Evolutionary conservation across 208 protist species (phyloP).

Genomic region (Blastocrithidia nonstop): DNA sequence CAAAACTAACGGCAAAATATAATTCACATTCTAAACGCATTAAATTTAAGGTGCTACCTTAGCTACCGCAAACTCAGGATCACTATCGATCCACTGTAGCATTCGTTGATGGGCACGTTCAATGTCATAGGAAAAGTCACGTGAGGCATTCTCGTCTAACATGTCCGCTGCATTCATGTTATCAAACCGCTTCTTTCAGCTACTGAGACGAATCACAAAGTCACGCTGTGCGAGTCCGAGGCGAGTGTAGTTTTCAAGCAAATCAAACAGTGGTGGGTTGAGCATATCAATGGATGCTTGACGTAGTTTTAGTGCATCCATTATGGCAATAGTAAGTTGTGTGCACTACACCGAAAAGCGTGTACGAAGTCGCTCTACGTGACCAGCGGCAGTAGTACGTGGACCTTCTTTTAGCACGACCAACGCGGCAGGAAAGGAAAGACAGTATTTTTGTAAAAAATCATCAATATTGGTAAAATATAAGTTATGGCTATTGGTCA

Average conservation of each 20-base stretch:
- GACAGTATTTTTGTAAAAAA: conserved; percentile 86
- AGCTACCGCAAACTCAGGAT: conserved; percentile 1
- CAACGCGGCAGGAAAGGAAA: conserved; percentile 37
- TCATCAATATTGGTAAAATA: conserved; percentile 76
- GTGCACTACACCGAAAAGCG: conserved; percentile 72
- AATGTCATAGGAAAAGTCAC: conserved; percentile 86
- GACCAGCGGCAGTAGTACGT: conserved; percentile 17
- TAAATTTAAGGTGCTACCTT: neutral
- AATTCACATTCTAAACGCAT: conserved; percentile 1
- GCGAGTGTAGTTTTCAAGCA: conserved; percentile 45
- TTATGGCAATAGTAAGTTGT: conserved; percentile 88
- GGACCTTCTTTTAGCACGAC: conserved; percentile 46
- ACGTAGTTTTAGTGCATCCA: conserved; percentile 84
- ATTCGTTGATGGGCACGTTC: conserved; percentile 76
- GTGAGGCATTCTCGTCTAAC: conserved; percentile 51
- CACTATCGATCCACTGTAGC: conserved; percentile 48
- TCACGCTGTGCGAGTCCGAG: conserved; percentile 26
- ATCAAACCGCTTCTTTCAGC: conserved; percentile 68
- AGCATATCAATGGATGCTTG: conserved; percentile 85
- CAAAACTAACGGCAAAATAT: conserved; percentile 1
- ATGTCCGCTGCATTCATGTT: conserved; percentile 84
- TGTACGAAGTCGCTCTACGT: conserved; percentile 27
- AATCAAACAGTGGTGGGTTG: conserved; percentile 81
- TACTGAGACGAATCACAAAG: conserved; percentile 34
- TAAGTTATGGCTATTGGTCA: conserved; percentile 44